A percentile compares a stretch with the other conserved stretches of the same genome.
phyloP scores from a whole-genome alignment of 495 filamentous ascomycete species.

The Thermothielavioides terrestris region DNA sequence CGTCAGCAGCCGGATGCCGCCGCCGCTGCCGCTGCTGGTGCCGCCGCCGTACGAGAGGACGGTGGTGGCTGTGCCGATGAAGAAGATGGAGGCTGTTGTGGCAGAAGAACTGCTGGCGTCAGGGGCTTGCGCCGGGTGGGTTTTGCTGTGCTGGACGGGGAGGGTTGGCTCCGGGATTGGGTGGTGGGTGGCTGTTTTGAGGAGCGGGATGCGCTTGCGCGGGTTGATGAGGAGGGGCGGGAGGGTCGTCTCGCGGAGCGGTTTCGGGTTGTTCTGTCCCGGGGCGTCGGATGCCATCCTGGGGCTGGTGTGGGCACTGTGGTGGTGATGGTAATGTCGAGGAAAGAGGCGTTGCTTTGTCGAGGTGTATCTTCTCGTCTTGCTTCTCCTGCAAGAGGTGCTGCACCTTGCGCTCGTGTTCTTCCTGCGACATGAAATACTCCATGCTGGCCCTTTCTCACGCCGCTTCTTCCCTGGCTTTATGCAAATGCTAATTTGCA shows the following conservation, averaged over 20 bases:
- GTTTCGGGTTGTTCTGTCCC: not conserved
- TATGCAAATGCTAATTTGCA: not conserved
- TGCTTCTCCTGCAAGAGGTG: too few relatives aligned
- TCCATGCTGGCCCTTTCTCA: conserved; percentile 13
- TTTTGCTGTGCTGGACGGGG: conserved; percentile 11
- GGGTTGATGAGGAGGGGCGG: conserved; percentile 19
- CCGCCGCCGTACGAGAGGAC: conserved; percentile 57
- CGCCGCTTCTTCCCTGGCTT: too few relatives aligned
- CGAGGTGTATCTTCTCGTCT: not conserved
- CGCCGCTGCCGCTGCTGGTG: too few relatives aligned
- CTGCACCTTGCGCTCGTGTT: not conserved
- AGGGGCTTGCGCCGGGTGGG: conserved; percentile 7
- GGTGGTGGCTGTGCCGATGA: conserved; percentile 60
- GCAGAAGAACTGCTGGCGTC: not conserved
- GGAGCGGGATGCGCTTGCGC: conserved; percentile 15
- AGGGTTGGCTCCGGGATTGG: conserved; percentile 7
- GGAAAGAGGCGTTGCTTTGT: not conserved
- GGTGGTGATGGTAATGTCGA: not conserved
- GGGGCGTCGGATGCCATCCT: too few relatives aligned
- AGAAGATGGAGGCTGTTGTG: conserved; percentile 33
- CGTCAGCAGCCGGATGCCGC: conserved; percentile 55
- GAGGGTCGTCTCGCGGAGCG: not conserved
- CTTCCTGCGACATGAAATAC: conserved; percentile 12
- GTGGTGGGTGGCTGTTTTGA: conserved; percentile 13
- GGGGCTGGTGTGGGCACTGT: not conserved